A percentile compares a stretch with the other conserved stretches of the same genome.
Evolutionary conservation across 495 filamentous ascomycete genomes (phyloP).

Genomic region (Daldinia grandis): DNA sequence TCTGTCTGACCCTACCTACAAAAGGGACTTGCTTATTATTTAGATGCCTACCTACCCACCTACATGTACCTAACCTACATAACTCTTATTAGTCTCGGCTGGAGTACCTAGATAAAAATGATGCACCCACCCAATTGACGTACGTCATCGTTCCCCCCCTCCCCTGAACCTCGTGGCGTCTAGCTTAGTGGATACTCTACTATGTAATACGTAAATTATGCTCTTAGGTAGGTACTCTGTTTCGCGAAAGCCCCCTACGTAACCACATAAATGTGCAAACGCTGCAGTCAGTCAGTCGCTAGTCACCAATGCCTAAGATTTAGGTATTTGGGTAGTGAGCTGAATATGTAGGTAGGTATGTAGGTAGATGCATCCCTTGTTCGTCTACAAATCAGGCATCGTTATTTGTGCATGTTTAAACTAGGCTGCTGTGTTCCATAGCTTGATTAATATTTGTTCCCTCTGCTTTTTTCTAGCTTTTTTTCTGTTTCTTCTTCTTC

Average conservation of each 20-base stretch:
- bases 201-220: constrained; percentile 13
- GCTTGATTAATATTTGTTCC: not conserved
- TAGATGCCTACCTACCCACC: too few species aligned
- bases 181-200: constrained; percentile 1
- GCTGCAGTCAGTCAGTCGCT: too few species aligned
- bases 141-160: constrained; percentile 22
- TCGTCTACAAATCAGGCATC: not conserved
- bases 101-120: not conserved
- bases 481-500: not conserved
- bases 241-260: not conserved
- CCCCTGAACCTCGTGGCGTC: constrained; percentile 12
- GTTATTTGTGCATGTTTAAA: not conserved
- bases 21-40: too few species aligned
- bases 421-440: not conserved
- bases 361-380: not conserved
- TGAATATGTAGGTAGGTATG: not conserved
- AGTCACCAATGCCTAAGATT: too few species aligned
- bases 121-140: constrained; percentile 10
- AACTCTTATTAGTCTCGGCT: not conserved
- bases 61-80: too few species aligned
- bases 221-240: not conserved
- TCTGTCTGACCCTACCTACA: too few species aligned
- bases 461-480: too few species aligned
- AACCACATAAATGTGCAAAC: not conserved
- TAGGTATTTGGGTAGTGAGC: not conserved